A percentile compares a stretch with the other conserved stretches of the same genome.
Evolutionary conservation across 345 rosid genomes (phyloP).

Genomic region (Eucalyptus polyanthemos): DNA sequence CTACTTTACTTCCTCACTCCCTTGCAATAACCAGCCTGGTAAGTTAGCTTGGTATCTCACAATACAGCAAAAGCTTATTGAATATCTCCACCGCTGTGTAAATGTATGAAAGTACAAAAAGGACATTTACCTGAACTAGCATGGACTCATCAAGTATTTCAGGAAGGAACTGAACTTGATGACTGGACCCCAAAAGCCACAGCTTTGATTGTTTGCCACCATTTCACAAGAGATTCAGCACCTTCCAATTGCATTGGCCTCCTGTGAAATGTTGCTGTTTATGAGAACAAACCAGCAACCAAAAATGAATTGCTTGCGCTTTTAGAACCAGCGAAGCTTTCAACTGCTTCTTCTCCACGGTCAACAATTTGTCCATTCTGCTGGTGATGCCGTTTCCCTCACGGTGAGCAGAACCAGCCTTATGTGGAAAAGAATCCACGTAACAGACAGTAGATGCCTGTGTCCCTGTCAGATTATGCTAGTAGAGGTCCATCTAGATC

Average conservation of each 20-base stretch:
- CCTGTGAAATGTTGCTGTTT: conserved; percentile 13
- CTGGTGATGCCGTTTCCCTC: conserved; percentile 12
- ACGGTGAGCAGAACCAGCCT: neutral
- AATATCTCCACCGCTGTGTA: neutral
- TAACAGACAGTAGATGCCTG: conserved; percentile 14
- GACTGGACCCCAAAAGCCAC: conserved; percentile 71
- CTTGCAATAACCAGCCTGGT: neutral
- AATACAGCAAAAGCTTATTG: neutral
- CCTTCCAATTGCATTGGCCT: conserved; percentile 65
- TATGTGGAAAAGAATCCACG: conserved; percentile 7
- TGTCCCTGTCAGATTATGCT: conserved; percentile 9
- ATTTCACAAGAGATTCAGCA: conserved; percentile 76
- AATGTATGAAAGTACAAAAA: neutral
- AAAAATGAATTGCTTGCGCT: conserved; percentile 14
- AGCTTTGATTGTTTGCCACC: conserved; percentile 83
- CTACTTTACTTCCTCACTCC: neutral
- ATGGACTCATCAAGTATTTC: conserved; percentile 79
- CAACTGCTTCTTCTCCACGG: too few relatives aligned
- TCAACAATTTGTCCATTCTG: too few relatives aligned
- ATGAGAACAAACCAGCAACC: conserved; percentile 31
- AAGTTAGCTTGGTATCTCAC: neutral
- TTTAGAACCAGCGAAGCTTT: neutral
- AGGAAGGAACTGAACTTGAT: conserved; percentile 46
- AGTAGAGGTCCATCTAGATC: conserved; percentile 16
- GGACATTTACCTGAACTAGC: conserved; percentile 61